Base-by-base conservation (phyloP, 2,329 filamentous ascomycete genomes). In the Rhynchosporium agropyri region DNA sequence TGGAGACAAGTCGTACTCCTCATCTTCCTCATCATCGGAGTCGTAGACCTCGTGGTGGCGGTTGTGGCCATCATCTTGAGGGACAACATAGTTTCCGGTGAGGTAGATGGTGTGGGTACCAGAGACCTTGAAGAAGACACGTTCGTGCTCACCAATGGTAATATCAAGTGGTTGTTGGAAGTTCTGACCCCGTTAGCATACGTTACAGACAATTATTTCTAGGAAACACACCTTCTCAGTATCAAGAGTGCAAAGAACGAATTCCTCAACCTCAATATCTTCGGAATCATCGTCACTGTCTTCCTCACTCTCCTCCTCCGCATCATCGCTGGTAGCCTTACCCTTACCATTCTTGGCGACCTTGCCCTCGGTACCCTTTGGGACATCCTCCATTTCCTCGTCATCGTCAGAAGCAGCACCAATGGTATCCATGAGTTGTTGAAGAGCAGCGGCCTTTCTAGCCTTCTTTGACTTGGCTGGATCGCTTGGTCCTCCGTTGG, bases 121-220 rank as follows among this genome's bases (percentile, higher is more conserved):
- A 66, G 85, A 88, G 69, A 96, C 92, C 75, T 90, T 86, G 82
- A 99, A 98, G 84, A 91, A 97, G 69, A 97, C 89, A 71, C 86
- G 86, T 83, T 99, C 95, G 71, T 90, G 86, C 76, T 97, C 90
- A 72, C 86, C 87, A 75, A 99, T 87, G 68, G 91, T 95, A 77
- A 99, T 91, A 78, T 99, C 92, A 64, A 99, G 86, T 54, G 95
- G 81, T 79, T 99, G 96, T 80, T 99, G 95, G 84, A 89, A 97
- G 81, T 91, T 86, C 95, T 98, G 73, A 53, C 60, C 45, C 9
- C 64, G 73, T 77, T 74, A 78, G 69, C 54, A 49, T 63, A 58
- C 55, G 28, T 8, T 15, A 29, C 55, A 28, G 12, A 20, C 10
- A 3, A 13, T 40, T 49, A 36, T 45, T 36, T 51, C 40, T 48